Conservation (phyloP, 116 monocot genomes). For the Cymodocea nodosa region DNA sequence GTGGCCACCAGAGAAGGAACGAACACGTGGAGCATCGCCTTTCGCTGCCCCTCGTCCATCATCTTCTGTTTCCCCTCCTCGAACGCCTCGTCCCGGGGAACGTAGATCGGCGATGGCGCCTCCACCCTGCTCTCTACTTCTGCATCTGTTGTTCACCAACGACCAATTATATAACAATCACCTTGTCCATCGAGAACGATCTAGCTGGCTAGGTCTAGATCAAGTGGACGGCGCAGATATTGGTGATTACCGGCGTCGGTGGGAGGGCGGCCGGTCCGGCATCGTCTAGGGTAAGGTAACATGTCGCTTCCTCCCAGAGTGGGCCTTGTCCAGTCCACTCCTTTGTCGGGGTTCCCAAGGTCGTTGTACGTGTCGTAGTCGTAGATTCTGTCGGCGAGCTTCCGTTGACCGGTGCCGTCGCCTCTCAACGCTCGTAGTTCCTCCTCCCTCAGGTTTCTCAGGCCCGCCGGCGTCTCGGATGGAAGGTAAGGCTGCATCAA, state of each 20-base stretch:
- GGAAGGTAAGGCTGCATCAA: slow-evolving; percentile 65
- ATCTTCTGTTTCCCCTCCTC: slow-evolving; percentile 63
- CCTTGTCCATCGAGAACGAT: no score
- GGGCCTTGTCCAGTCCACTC: slow-evolving; percentile 36
- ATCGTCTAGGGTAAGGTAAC: slow-evolving; percentile 69
- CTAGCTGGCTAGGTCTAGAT: no score
- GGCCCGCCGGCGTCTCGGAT: slow-evolving; percentile 62
- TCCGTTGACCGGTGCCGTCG: slow-evolving; percentile 50
- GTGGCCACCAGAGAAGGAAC: slow-evolving; percentile 41
- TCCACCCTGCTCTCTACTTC: slow-evolving; percentile 47
- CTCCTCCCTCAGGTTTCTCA: slow-evolving; percentile 55
- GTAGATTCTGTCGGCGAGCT: slow-evolving; percentile 59
- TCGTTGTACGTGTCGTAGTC: slow-evolving; percentile 81
- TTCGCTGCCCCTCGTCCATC: slow-evolving; percentile 36
- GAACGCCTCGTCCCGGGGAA: slow-evolving; percentile 67
- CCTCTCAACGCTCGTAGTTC: slow-evolving; percentile 68
- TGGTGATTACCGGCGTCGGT: slow-evolving; percentile 41
- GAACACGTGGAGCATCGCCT: slow-evolving; percentile 60
- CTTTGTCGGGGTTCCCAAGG: slow-evolving; percentile 75
- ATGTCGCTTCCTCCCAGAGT: slow-evolving; percentile 61
- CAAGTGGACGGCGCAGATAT: no score
- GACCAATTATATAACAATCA: no score
- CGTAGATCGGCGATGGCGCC: slow-evolving; percentile 45
- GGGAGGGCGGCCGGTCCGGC: slow-evolving; percentile 64
- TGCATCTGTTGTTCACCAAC: slow-evolving; percentile 19